These are phyloP conservation scores for Sequoia sempervirens DNA, from an alignment of 75 land plant genomes.

Conservation along the genomic window DNA sequence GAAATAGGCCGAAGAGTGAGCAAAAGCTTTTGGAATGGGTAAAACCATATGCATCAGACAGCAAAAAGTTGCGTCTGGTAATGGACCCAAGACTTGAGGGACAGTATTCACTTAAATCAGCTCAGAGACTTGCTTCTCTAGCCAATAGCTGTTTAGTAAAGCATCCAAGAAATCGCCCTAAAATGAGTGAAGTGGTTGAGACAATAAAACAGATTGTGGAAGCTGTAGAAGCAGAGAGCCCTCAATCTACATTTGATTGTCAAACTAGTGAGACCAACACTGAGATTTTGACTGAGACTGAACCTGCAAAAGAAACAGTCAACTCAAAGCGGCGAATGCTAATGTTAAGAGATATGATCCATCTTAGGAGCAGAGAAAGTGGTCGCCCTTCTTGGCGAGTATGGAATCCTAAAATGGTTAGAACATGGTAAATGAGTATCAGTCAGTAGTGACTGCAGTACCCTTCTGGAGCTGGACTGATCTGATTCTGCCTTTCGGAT, in stretches of 20 bases:
- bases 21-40: conserved; percentile 82
- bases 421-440: conserved; percentile 17
- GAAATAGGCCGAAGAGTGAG: conserved; percentile 68
- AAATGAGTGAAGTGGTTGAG: conserved; percentile 72
- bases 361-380: conserved; percentile 20
- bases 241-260: neutral
- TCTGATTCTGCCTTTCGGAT: neutral
- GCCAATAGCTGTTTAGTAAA: conserved; percentile 58
- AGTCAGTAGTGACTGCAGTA: neutral
- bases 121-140: conserved; percentile 51
- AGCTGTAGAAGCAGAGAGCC: conserved; percentile 14
- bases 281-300: conserved; percentile 5
- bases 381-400: conserved; percentile 13
- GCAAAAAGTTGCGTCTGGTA: conserved; percentile 42
- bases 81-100: conserved; percentile 72
- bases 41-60: conserved; percentile 59
- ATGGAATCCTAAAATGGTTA: conserved; percentile 41
- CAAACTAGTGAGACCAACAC: neutral
- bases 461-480: neutral
- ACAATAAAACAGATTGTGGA: conserved; percentile 39
- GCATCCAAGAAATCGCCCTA: conserved; percentile 54
- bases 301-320: conserved; percentile 12
- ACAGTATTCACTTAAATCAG: conserved; percentile 41
- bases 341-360: conserved; percentile 18
- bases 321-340: conserved; percentile 13